phyloP scores from a whole-genome alignment of 164 flowering plant species.

The Malania oleifera region DNA sequence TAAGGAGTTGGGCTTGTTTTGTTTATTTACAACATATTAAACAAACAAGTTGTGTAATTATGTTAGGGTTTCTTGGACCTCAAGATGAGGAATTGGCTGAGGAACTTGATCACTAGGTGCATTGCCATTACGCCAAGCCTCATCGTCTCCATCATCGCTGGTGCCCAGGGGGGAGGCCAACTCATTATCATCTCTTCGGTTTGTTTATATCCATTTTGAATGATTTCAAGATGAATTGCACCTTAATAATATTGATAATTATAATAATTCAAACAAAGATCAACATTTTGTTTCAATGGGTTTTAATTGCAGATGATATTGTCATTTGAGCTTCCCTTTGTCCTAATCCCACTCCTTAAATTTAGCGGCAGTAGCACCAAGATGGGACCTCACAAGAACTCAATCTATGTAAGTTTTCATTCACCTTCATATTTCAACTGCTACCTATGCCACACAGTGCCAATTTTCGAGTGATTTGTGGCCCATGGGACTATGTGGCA shows the following conservation, averaged over 20 bases:
- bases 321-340: constrained; percentile 13
- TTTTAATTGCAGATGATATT: constrained; percentile 15
- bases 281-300: no score
- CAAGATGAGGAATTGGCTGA: constrained; percentile 21
- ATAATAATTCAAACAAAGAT: no score
- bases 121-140: constrained; percentile 29
- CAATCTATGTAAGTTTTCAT: background rate
- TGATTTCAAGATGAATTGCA: no score
- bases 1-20: background rate
- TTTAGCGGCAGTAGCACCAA: constrained; percentile 7
- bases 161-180: constrained; percentile 24
- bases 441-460: no score
- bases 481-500: no score
- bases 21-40: background rate
- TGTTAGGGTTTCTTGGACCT: constrained; percentile 30
- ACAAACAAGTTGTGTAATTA: background rate
- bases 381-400: constrained; percentile 10
- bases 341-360: constrained; percentile 5
- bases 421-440: background rate
- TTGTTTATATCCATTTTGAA: background rate
- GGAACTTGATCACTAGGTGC: constrained; percentile 28
- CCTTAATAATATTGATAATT: no score
- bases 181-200: constrained; percentile 29
- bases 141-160: constrained; percentile 21
- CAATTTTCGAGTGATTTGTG: no score